Percentiles rank a stretch among this genome's conserved stretches.
phyloP scores from a whole-genome alignment of 495 filamentous ascomycete species.

The Aspergillus biplanus region DNA sequence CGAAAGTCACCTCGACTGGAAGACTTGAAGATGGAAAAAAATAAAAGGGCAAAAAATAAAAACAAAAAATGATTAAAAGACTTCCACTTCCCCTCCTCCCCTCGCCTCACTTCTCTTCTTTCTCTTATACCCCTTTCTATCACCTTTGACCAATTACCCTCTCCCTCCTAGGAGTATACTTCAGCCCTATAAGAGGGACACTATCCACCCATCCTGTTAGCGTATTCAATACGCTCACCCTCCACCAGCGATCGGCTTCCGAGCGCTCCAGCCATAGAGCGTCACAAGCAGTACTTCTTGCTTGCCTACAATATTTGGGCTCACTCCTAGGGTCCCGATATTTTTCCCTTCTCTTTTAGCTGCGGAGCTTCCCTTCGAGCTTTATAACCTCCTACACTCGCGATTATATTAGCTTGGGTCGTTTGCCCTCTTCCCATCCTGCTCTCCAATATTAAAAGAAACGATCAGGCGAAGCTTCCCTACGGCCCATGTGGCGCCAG shows the following conservation, averaged over 20 bases:
- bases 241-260: conserved; percentile 11
- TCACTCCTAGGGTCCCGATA: no score
- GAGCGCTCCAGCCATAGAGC: not conserved
- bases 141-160: conserved; percentile 7
- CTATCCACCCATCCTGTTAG: not conserved
- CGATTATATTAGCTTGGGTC: not conserved
- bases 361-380: conserved; percentile 3
- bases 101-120: conserved; percentile 12
- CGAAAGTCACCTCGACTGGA: conserved; percentile 19
- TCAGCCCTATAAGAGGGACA: conserved; percentile 19
- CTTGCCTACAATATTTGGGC: no score
- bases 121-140: conserved; percentile 16
- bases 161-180: conserved; percentile 14
- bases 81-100: conserved; percentile 15
- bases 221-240: conserved; percentile 6
- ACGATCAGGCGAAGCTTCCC: not conserved
- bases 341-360: no score
- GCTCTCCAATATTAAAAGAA: conserved; percentile 6
- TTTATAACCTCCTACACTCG: conserved; percentile 4
- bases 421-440: not conserved
- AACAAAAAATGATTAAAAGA: conserved; percentile 24
- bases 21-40: conserved; percentile 27
- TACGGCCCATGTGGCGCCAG: conserved; percentile 32
- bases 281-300: no score
- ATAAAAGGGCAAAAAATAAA: conserved; percentile 11